Base-by-base conservation (phyloP, 306 rosid genomes). In the Inga oerstediana region DNA sequence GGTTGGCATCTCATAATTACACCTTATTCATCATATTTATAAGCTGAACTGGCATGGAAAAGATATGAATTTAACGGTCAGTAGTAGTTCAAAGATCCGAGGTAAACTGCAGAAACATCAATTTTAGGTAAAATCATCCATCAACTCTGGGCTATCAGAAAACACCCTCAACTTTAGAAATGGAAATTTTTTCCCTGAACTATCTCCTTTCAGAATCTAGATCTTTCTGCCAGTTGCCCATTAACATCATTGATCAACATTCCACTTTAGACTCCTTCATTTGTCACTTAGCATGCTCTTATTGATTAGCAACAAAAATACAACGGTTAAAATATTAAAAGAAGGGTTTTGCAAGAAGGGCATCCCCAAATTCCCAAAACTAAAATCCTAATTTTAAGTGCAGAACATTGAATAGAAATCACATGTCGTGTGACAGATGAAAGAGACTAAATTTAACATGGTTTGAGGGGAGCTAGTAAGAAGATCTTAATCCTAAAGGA, bases 1-100 rank as follows among this genome's bases (percentile, higher is more conserved):
- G 58, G 79, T 66, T 67, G 79, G 68, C 70, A 81, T 75, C 75
- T 73, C 84, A 66, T 75, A 79, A 74, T 77, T 77, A 81, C 83
- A 75, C 27, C 76, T 13, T 30, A 16, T 39, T 71, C 80, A 76
- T 73, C 11, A 56, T 17, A 64, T 71, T 66, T 80, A 80, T 80
- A 65, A 45, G 86, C 80, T 81, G 35, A 86, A 73, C 59, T 46
- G 62, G 52, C 81, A 66, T 14, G 65, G 24, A 44, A 72, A 67
- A 83, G 61, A 52, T 66, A 68, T 35, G 77, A 10, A 10, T 87
- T 52, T 45, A 62, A 76, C 62, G 56, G 74, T 46, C 51, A 76
- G 84, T 76, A 81, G 76, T 54, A 59, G 44, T 52, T 74, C 64
- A 51, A 51, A 49, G 44, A 74, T 30, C 15, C 59, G 24, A 64